phyloP scores from a whole-genome alignment of 2,329 filamentous ascomycete species.

The Colletotrichum horii region DNA sequence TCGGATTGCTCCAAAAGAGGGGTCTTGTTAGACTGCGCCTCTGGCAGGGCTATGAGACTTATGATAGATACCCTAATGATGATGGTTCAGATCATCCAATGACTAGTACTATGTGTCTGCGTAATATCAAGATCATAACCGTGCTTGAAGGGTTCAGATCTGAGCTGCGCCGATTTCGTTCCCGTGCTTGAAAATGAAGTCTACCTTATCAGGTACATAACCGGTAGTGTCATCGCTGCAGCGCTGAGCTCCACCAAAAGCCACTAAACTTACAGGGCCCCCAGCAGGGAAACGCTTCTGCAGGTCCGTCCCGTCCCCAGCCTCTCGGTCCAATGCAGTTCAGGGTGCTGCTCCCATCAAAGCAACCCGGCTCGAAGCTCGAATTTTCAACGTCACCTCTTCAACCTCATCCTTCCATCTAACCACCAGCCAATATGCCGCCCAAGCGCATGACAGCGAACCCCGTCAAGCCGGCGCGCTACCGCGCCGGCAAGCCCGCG shows the following conservation, averaged over 20 bases:
- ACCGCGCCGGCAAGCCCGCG: conserved; percentile 82
- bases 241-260: background rate
- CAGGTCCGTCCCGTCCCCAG: background rate
- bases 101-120: background rate
- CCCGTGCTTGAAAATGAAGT: background rate
- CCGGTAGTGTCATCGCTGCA: background rate
- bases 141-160: background rate
- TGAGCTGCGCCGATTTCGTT: background rate
- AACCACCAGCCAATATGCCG: conserved; percentile 51
- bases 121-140: background rate
- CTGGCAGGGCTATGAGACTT: conserved; percentile 17
- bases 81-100: background rate
- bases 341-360: background rate
- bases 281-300: background rate
- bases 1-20: background rate
- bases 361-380: background rate
- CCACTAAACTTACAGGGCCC: conserved; percentile 14
- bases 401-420: background rate
- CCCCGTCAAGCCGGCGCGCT: conserved; percentile 77
- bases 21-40: background rate
- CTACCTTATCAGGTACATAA: background rate
- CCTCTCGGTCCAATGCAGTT: background rate
- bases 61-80: conserved; percentile 22
- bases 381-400: background rate
- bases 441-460: conserved; percentile 94